Evolutionary conservation across 2,329 filamentous ascomycete species (phyloP), one percentile per base, ranked within the genome.

Genomic region (Ascosphaera pollenicola): DNA sequence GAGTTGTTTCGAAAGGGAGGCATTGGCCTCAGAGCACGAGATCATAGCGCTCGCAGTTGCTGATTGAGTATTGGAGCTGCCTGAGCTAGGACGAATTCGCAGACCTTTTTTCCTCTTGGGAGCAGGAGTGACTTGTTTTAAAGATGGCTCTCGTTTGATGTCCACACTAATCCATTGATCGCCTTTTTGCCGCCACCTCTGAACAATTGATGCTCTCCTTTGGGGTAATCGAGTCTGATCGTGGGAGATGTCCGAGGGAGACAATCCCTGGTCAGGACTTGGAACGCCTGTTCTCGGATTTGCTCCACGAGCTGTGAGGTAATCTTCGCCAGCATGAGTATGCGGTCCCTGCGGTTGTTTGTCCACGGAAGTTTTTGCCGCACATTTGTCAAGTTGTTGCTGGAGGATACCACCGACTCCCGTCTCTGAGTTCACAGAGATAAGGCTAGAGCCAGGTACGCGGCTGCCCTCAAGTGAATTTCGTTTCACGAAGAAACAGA

Each of bases 271-370:
- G 35, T 43, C 53, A 8, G 59, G 56, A 26, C 52, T 59, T 4
- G 58, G 47, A 5, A 61, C 51, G 3, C 55, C 54, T 1, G 57
- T 56, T 19, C 53, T 51, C 17, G 53, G 47, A 41, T 54, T 60
- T 8, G 49, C 50, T 19, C 52, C 55, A 38, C 53, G 47, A 11
- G 41, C 50, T 8, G 51, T 48, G 11, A 58, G 45, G 40, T 49
- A 52, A 35, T 59, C 56, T 28, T 56, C 55, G n/a, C 45, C 46
- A 31, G 49, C 49, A 24, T 24, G 4, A 24, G 8, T 5, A 6
- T 3, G 17, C 8, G 11, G 21, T 41, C 46, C 31, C 7, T 16
- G 8, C n/a, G 35, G 13, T 10, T 24, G 5, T n/a, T 18, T 18
- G 8, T 4, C 4, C 3, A 16, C 13, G n/a, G n/a, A n/a, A 5